These are phyloP conservation scores for Trichocladium uniseriatum DNA, from an alignment of 495 filamentous ascomycete species.

Conservation along the genomic window DNA sequence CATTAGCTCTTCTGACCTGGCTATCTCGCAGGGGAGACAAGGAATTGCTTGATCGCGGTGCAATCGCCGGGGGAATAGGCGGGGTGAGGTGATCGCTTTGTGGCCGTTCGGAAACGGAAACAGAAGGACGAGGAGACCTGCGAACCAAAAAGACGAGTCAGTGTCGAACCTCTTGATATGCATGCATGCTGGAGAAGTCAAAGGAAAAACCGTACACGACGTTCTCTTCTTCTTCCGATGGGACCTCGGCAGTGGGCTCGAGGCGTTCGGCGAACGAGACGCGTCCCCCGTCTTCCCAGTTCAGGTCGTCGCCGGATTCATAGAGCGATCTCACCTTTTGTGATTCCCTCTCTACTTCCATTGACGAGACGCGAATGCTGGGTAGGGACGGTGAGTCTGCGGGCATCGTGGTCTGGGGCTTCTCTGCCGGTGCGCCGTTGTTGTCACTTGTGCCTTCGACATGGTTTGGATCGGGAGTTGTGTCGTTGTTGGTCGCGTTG, in stretches of 20 bases:
- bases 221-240: constrained; percentile 41
- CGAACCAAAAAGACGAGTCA: not conserved
- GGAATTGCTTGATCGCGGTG: constrained; percentile 31
- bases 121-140: constrained; percentile 12
- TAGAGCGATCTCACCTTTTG: constrained; percentile 89
- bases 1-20: constrained; percentile 49
- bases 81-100: constrained; percentile 13
- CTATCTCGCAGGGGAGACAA: constrained; percentile 36
- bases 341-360: constrained; percentile 77
- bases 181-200: constrained; percentile 29
- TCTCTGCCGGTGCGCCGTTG: not conserved
- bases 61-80: constrained; percentile 13
- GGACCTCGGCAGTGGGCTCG: constrained; percentile 41
- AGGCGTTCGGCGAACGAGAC: constrained; percentile 34
- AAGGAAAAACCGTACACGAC: constrained; percentile 45
- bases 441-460: not conserved
- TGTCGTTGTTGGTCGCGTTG: not conserved
- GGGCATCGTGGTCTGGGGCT: not conserved
- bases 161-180: not conserved
- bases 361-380: constrained; percentile 52
- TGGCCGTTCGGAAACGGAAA: constrained; percentile 1
- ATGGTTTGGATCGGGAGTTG: not conserved
- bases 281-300: constrained; percentile 49
- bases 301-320: constrained; percentile 56
- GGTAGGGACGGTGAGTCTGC: constrained; percentile 23